phyloP scores from a whole-genome alignment of 2,329 filamentous ascomycete genomes.

The Aspergillus sojae region DNA sequence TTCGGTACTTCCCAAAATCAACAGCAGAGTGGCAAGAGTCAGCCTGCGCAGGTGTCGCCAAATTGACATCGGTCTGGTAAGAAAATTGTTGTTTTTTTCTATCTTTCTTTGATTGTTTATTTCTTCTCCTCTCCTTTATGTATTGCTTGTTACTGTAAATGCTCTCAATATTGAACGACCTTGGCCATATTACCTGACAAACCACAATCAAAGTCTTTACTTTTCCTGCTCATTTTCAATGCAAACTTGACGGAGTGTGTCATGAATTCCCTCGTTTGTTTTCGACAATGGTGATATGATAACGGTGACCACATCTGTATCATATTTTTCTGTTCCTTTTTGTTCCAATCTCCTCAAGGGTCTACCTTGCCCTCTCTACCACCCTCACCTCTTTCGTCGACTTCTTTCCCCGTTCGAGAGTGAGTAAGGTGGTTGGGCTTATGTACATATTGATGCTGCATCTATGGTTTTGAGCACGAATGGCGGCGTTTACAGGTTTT shows the following conservation, averaged over 20 bases:
- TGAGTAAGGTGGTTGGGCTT: conserved; percentile 12
- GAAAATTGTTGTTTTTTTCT: not conserved
- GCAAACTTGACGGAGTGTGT: conserved; percentile 1
- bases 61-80: not conserved
- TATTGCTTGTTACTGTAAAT: not conserved
- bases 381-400: conserved; percentile 1
- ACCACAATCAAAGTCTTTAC: not conserved
- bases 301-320: conserved; percentile 8
- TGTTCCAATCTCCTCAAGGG: not conserved
- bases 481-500: conserved; percentile 5
- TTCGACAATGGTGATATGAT: conserved; percentile 8
- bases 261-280: not conserved
- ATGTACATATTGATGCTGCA: conserved; percentile 13
- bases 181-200: not conserved
- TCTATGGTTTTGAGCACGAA: conserved; percentile 6
- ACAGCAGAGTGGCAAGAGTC: conserved; percentile 30
- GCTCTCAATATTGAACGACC: not conserved
- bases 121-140: not conserved
- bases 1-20: conserved; percentile 31
- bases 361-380: not conserved
- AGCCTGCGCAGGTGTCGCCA: conserved; percentile 35
- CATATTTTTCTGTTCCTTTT: not conserved
- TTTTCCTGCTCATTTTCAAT: not conserved
- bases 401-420: conserved; percentile 12
- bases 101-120: not conserved